phyloP scores from a whole-genome alignment of 306 rosid genomes.

The Cicer bijugum region DNA sequence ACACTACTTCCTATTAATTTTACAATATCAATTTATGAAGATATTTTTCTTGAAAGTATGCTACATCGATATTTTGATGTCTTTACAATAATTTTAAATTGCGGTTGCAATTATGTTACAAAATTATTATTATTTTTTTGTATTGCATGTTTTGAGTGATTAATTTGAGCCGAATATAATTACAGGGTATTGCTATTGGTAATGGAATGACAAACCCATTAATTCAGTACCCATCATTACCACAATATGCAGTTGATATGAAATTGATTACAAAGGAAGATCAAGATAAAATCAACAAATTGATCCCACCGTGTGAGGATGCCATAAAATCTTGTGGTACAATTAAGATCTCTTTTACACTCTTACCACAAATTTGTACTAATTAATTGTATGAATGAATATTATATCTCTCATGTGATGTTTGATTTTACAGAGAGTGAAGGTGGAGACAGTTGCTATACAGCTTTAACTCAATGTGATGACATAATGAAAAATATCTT shows the following conservation, averaged over 20 bases:
- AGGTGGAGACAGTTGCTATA: slow-evolving; percentile 60
- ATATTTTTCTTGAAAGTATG: not conserved
- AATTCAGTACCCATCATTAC: slow-evolving; percentile 74
- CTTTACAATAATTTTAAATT: not conserved
- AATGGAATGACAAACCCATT: slow-evolving; percentile 79
- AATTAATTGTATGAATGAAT: not conserved
- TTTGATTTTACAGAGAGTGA: slow-evolving; percentile 50
- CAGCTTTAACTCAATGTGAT: slow-evolving; percentile 50
- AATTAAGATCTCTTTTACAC: not conserved
- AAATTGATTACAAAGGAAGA: slow-evolving; percentile 58
- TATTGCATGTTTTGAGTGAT: not conserved
- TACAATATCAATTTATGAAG: not conserved
- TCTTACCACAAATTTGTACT: not conserved
- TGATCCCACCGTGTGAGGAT: slow-evolving; percentile 58
- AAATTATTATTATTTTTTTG: not conserved
- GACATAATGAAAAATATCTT: slow-evolving; percentile 52
- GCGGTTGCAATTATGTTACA: too few species aligned
- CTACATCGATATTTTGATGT: not conserved
- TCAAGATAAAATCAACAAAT: slow-evolving; percentile 47
- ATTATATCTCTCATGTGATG: too few species aligned
- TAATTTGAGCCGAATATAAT: not conserved
- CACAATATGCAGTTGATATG: slow-evolving; percentile 73
- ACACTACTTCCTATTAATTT: slow-evolving; percentile 9
- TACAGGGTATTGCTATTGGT: slow-evolving; percentile 89
- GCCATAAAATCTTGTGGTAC: slow-evolving; percentile 62